Evolutionary conservation across 2,329 filamentous ascomycete species (phyloP), one percentile per base, ranked within the genome.

Genomic region (Alternaria alternata): DNA sequence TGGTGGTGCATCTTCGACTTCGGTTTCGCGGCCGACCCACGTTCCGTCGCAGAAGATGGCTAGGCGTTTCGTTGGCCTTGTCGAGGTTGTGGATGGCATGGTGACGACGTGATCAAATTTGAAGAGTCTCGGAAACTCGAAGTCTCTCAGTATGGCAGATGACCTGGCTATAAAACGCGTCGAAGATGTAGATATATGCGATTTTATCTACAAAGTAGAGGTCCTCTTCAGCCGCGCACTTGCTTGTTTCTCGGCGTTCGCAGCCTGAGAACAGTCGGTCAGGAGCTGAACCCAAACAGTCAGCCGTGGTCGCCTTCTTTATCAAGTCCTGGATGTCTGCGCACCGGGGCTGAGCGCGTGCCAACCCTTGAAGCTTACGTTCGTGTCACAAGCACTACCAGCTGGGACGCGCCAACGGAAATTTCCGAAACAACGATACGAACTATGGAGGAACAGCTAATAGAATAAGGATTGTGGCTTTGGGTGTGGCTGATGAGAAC

Each of bases 21-120:
- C 59, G 1, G 76, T 78, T 38, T 78, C 75, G 34, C 75, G 67
- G 5, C 76, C 76, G 9, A 74, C 75, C 75, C 75, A 78, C 22
- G 74, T 77, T 18, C 75, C 75, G 62, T 77, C 75, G 61, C 75
- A 77, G 57, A 76, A 77, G 38, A 77, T 44, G 24, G 69, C 57
- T 2, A 78, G 65, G 12, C 67, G 72, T 47, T 75, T 77, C 1
- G 64, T 43, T 8, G 70, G 68, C 5, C 59, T 54, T 5, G 42
- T 26, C 2, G 56, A 30, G 9, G 46, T 55, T 38, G 55, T 22
- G 11, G 54, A 64, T 7, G 64, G 46, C 66, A 69, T 72, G 12
- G 7, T 54, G 34, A 47, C 1, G 42, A 24, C 1, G 20, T 42
- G 36, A 20, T 12, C 20, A 32, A 26, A 3, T 3, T 16, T 49